A percentile compares a stretch with the other conserved stretches of the same genome.
phyloP scores from a whole-genome alignment of 2,329 filamentous ascomycete species.

The Mycosphaerelloides madeirae region DNA sequence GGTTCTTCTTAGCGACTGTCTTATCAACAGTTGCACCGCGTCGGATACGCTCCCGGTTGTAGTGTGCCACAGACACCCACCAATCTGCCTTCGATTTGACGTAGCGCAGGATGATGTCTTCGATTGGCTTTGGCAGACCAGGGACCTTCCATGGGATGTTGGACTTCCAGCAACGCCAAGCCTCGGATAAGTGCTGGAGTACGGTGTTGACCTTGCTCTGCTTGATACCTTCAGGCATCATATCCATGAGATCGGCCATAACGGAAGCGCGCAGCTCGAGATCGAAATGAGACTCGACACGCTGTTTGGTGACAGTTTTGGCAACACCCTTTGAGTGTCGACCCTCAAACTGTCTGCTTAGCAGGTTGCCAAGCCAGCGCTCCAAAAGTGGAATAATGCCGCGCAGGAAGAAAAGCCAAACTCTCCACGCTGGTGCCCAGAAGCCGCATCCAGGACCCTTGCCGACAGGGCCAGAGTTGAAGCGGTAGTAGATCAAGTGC shows the following conservation, averaged over 20 bases:
- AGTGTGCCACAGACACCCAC: slow-evolving; percentile 99
- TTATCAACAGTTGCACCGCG: slow-evolving; percentile 97
- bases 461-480: slow-evolving; percentile 93
- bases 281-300: slow-evolving; percentile 97
- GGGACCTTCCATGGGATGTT: slow-evolving; percentile 99
- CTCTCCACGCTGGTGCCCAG: slow-evolving; percentile 97
- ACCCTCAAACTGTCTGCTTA: slow-evolving; percentile 96
- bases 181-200: slow-evolving; percentile 92
- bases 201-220: slow-evolving; percentile 99
- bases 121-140: slow-evolving; percentile 89
- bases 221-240: slow-evolving; percentile 99
- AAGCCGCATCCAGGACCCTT: slow-evolving; percentile 98
- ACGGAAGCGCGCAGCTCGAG: slow-evolving; percentile 94
- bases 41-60: slow-evolving; percentile 95
- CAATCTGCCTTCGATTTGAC: slow-evolving; percentile 99
- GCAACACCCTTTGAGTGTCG: slow-evolving; percentile 98
- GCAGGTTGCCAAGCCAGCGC: slow-evolving; percentile 92
- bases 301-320: slow-evolving; percentile 98
- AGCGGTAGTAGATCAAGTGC: slow-evolving; percentile 98
- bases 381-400: slow-evolving; percentile 96
- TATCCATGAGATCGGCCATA: slow-evolving; percentile 98
- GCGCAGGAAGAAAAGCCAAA: slow-evolving; percentile 99
- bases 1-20: slow-evolving; percentile 98
- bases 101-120: slow-evolving; percentile 97
- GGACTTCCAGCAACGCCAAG: slow-evolving; percentile 99